These are phyloP conservation scores for Mycena indigotica DNA, from an alignment of 768 basidiomycete genomes.

Conservation along the genomic window DNA sequence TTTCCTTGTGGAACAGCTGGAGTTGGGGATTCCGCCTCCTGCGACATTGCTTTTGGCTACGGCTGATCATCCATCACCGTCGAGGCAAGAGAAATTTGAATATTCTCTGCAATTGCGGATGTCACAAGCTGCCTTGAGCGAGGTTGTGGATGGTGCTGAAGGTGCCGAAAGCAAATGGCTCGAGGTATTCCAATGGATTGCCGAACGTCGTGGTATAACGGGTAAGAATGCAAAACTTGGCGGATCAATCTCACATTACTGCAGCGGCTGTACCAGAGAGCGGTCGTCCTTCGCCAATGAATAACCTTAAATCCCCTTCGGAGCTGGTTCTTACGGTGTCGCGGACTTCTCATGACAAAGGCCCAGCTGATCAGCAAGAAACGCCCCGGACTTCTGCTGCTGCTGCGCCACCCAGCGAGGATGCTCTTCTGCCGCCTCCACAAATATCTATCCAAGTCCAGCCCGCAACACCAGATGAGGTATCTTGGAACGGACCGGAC, in stretches of 20 bases:
- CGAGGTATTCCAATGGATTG: constrained; percentile 85
- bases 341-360: constrained; percentile 19
- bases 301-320: constrained; percentile 32
- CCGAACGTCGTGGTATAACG: constrained; percentile 49
- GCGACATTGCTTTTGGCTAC: constrained; percentile 45
- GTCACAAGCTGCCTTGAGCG: constrained; percentile 79
- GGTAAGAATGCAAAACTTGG: no score
- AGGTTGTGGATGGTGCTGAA: constrained; percentile 84
- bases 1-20: constrained; percentile 24
- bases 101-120: constrained; percentile 83
- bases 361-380: neutral
- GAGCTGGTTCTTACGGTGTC: constrained; percentile 26
- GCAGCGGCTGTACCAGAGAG: constrained; percentile 32
- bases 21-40: constrained; percentile 41
- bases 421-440: constrained; percentile 23
- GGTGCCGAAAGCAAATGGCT: constrained; percentile 79
- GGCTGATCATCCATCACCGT: constrained; percentile 51
- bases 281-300: constrained; percentile 28
- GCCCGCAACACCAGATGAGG: constrained; percentile 58
- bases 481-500: constrained; percentile 18
- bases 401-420: constrained; percentile 12
- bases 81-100: constrained; percentile 66
- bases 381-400: neutral
- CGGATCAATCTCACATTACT: no score
- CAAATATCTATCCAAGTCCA: constrained; percentile 60